Evolutionary conservation across 768 basidiomycete species (phyloP), one percentile per base, ranked within the genome.

Genomic region (Suillus bovinus): DNA sequence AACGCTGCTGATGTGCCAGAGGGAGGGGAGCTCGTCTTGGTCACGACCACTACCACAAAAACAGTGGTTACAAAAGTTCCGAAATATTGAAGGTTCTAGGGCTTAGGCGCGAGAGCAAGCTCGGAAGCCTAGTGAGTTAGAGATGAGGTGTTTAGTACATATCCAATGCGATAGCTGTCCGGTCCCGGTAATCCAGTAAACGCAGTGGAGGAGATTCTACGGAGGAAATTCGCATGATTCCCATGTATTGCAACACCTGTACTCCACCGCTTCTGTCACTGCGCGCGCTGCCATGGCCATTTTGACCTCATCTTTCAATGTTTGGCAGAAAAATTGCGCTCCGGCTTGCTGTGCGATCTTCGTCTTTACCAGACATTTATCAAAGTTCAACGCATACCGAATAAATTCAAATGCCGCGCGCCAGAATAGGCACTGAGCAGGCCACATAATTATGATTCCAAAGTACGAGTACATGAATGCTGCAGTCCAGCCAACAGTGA

Each of bases 401-500:
- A 76, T 71, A 63, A 77, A 78, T 54, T 77, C 77, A 4, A 78
- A 66, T 29, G 74, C 67, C 6, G 68, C 59, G 14, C 64, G 68
- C 56, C 73, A 69, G 13, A 77, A 72, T 20, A 31, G 34, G 2
- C 77, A 74, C 29, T 68, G 42, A 2, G 62, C 61, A 65, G 64
- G 68, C 77, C 69, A 74, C 20, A 70, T 50, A n/a, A 79, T 61
- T 27, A 75, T 74, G 39, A 76, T 59, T 5, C 76, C 74, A 22
- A 77, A 70, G 58, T 70, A 76, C 11, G 72, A 71, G 16, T 64
- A 58, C 0, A 62, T 62, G 17, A 74, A 56, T 10, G 75, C 75
- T 20, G 70, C 66, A 3, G 75, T 76, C 77, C 77, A 77, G 22
- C 77, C 72, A 70, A 77, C 75, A 58, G 77, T 63, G 33, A 72